Conservation (phyloP, 2,329 filamentous ascomycete species). For the Cladophialophora immunda region DNA sequence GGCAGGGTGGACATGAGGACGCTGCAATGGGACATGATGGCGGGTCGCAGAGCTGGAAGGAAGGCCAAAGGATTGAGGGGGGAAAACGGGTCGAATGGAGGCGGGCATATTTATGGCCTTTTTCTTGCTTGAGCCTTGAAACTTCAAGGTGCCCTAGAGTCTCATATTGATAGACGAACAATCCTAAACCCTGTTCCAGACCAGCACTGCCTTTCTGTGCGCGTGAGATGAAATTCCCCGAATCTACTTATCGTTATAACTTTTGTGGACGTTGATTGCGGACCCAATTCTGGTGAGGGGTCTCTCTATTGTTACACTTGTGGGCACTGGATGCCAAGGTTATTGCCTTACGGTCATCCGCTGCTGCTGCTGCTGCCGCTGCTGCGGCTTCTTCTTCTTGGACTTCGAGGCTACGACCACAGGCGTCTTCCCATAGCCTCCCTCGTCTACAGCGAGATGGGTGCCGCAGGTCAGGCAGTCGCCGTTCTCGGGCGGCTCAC, state of each 20-base stretch:
- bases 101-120: not conserved
- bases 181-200: not conserved
- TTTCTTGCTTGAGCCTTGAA: not conserved
- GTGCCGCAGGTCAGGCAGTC: conserved; percentile 87
- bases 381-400: conserved; percentile 82
- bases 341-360: not conserved
- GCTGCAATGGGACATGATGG: not conserved
- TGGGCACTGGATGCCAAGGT: not conserved
- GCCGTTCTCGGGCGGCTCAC: conserved; percentile 68
- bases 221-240: not conserved
- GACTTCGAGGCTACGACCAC: conserved; percentile 67
- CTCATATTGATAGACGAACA: not conserved
- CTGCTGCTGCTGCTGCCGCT: conserved; percentile 65
- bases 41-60: not conserved
- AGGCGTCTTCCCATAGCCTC: conserved; percentile 68
- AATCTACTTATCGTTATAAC: not conserved
- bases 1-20: not conserved
- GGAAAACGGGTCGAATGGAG: not conserved
- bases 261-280: not conserved
- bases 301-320: not conserved
- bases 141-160: not conserved
- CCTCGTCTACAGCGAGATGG: conserved; percentile 72
- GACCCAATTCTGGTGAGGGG: not conserved
- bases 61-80: not conserved
- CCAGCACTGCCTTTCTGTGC: not conserved